Base-by-base conservation (phyloP, 2,329 filamentous ascomycete genomes). In the Penicillium occitanis region DNA sequence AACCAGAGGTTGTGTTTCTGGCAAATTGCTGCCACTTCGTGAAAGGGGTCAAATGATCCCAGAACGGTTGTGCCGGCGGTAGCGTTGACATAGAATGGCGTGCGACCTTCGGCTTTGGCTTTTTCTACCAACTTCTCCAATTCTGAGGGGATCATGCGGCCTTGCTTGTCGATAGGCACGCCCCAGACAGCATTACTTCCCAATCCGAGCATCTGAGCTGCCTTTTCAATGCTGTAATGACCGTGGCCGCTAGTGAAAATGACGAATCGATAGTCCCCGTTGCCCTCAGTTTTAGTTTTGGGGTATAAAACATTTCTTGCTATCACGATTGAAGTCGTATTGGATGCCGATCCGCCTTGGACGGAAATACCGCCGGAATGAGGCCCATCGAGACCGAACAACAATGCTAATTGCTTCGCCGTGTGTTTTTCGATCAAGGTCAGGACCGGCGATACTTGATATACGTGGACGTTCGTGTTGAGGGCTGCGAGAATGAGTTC, bases 391-490 rank as follows among this genome's bases (percentile, higher is more conserved):
- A 96, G 88, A 5, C 92, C 92, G 73, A 96, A 96, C 25, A 93
- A 83, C 2, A 82, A 79, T 0, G 94, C 94, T 22, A 99, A 83
- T 1, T 86, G 84, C 48, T 85, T 85, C 13, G 90, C 87, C 0
- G 92, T 96, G 62, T 87, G 85, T 77, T 97, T 97, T 78, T 98
- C 95, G 68, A 98, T 88, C 7, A 97, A 78, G 0, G 92, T 92
- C 60, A 98, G 82, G 7, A 91, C 93, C 0, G 95, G 95, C 0
- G 94, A 97, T 66, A 97, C 93, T 79, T 94, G 90, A 81, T 93
- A 98, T 68, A 98, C 92, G 77, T 98, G 95, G 17, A 93, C 82
- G 75, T 98, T 99, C 42, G 95, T 97, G 80, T 99, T 98, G 53
- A 99, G 81, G 0, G 91, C 86, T 0, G 91, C 89, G 30, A 98